Conservation (phyloP, 1,284 basidiomycete species). For the Sanguinoderma infundibulare region DNA sequence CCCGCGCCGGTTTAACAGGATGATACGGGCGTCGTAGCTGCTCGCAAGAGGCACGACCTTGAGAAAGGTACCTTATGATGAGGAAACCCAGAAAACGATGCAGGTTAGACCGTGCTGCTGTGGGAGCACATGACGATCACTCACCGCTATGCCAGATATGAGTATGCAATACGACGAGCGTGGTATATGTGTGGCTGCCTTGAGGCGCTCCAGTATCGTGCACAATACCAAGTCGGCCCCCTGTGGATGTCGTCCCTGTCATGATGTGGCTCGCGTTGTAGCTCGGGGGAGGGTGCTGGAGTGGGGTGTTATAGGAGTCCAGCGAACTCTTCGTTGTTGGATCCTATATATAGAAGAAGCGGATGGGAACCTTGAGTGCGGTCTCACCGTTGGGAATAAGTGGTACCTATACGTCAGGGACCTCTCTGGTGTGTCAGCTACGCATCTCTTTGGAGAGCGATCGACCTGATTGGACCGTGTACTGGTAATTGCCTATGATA, state of each 20-base stretch:
- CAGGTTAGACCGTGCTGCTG: no score
- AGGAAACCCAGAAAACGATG: neutral
- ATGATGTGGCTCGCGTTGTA: neutral
- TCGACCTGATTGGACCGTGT: no score
- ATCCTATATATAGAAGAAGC: no score
- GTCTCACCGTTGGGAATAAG: no score
- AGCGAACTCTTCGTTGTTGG: no score
- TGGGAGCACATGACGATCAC: neutral
- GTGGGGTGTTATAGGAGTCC: no score
- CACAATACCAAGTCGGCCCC: neutral
- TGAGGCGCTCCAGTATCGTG: slow-evolving; percentile 10
- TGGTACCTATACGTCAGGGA: no score
- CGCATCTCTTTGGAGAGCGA: no score
- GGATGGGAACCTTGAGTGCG: no score
- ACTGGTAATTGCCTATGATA: no score
- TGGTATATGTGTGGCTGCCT: slow-evolving; percentile 13
- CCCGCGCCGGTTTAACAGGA: neutral
- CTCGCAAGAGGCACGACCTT: neutral
- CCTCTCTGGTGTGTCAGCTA: no score
- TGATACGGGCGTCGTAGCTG: neutral
- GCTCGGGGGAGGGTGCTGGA: neutral
- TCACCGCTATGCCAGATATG: slow-evolving; percentile 21
- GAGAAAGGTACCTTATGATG: neutral
- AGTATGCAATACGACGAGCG: slow-evolving; percentile 18
- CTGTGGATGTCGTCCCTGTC: neutral